Evolutionary conservation across 768 basidiomycete species (phyloP), one percentile per base, ranked within the genome.

Genomic region (Cystofilobasidium macerans): DNA sequence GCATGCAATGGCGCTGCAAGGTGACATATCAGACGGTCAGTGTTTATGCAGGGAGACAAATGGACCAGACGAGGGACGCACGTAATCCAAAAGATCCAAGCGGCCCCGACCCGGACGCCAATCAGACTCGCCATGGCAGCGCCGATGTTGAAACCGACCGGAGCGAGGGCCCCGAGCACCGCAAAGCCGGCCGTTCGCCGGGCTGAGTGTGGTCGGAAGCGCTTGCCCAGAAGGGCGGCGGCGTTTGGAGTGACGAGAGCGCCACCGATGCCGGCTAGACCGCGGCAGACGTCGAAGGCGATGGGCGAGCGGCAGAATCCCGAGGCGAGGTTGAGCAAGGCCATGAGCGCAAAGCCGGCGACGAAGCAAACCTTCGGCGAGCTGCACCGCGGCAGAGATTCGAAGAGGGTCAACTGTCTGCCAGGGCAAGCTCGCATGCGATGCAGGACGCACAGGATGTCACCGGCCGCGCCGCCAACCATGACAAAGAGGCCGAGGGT

Each of bases 81-180:
- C 57, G 58, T 45, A 14, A 60, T 40, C 38, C 36, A 60, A n/a
- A 36, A 60, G 40, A 60, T 60, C 58, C 58, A 60, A 5, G 28
- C 40, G 20, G 38, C 20, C 1, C 40, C 58, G 35, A 60, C 30
- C 40, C 20, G 3, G 18, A 24, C 12, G 16, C 13, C 58, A n/a
- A 60, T 60, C 24, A 60, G 40, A 4, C 36, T 26, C 24, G 36
- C 24, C 20, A 60, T 38, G 26, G 35, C 38, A 12, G 36, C 58
- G 6, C 58, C 58, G 1, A 60, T 14, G 40, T 40, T 40, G 40
- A 42, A 60, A 7, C 58, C 58, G 36, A 40, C 28, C 13, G 58
- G 58, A 7, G 58, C 35, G 16, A 60, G 58, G 2, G 58, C 36
- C n/a, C 58, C 58, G 4, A 60, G 58, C 8, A 43, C 18, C 12